These are phyloP conservation scores for Ampelocalamus luodianensis DNA, from an alignment of 176 grass and related monocot genomes.

Conservation along the genomic window DNA sequence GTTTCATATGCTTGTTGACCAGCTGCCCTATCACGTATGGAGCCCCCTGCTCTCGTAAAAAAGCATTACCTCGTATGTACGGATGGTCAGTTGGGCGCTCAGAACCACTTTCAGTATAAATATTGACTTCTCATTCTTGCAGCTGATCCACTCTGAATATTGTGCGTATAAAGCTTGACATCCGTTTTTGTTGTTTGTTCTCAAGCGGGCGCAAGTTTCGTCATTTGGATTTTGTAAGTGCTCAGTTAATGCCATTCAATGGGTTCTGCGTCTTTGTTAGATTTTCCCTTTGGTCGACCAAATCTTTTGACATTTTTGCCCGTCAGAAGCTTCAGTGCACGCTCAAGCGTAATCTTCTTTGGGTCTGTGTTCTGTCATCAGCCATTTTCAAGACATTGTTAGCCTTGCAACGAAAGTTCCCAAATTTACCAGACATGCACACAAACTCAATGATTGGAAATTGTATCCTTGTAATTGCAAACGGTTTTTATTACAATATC, in stretches of 20 bases:
- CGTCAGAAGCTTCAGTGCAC: constrained; percentile 66
- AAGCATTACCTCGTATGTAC: neutral
- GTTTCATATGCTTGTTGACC: constrained; percentile 6
- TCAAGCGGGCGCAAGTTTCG: neutral
- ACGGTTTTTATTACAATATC: neutral
- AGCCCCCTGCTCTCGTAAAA: neutral
- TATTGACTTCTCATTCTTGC: constrained; percentile 10
- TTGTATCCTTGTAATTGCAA: neutral
- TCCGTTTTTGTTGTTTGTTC: neutral
- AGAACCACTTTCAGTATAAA: neutral
- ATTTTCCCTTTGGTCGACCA: constrained; percentile 66
- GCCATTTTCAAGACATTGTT: constrained; percentile 44
- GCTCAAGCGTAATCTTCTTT: constrained; percentile 67
- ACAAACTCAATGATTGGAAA: neutral
- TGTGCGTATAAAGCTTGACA: neutral
- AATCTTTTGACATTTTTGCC: constrained; percentile 74
- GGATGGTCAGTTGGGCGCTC: neutral
- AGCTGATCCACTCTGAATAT: constrained; percentile 14
- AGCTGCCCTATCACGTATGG: neutral
- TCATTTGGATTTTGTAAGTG: neutral
- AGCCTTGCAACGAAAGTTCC: constrained; percentile 31
- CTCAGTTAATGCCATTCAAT: constrained; percentile 53
- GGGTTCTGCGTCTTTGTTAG: constrained; percentile 36
- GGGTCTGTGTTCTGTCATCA: constrained; percentile 54
- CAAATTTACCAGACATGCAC: neutral